Evolutionary conservation across 768 basidiomycete genomes (phyloP), one percentile per base, ranked within the genome.

Genomic region (Strobilomyces dryophilus): DNA sequence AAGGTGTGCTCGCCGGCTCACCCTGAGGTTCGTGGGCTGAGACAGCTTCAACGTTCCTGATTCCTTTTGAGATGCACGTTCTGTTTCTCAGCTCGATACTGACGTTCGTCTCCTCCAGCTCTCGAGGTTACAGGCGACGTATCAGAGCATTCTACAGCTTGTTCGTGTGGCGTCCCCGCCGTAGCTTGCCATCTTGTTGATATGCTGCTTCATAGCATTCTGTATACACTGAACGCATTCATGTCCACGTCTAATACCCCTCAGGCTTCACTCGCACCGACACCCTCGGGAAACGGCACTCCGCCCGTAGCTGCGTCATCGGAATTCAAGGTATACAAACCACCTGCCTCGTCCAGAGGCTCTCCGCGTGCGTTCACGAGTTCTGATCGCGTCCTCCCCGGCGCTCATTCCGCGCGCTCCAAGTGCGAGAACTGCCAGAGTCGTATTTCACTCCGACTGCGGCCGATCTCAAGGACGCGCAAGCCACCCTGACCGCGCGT

Each of bases 1-100:
- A 89, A 79, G 86, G 82, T 72, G 73, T 76, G 80, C 83, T 76
- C 75, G 88, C 88, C 87, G 74, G 84, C 80, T 66, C 74, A 72
- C 76, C 81, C 85, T 86, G 86, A 77, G 80, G 76, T 61, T 64
- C 70, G 70, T 75, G 78, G 65, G 70, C 79, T 89, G 88, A 89
- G 87, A 89, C 85, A 83, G 80, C 62, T 66, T 66, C 49, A 56
- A 66, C 53, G 1, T 69, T 65, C 72, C 83, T 85, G 83, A 84
- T 63, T 59, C 18, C 40, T 18, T 41, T 20, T 18, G 12, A 42
- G 10, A 9, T 27, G 20, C 29, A n/a, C 18, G 4, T n/a, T 37
- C 36, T 27, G 24, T 20, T 47, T n/a, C 27, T 49, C 20, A 36
- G 10, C 18, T 34, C 18, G 43, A 7, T 61, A 63, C n/a, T 63